Percentiles rank a stretch among this genome's conserved stretches.
These are phyloP conservation scores for Xylaria hypoxylon DNA, from an alignment of 2,329 filamentous ascomycete genomes.

Conservation along the genomic window DNA sequence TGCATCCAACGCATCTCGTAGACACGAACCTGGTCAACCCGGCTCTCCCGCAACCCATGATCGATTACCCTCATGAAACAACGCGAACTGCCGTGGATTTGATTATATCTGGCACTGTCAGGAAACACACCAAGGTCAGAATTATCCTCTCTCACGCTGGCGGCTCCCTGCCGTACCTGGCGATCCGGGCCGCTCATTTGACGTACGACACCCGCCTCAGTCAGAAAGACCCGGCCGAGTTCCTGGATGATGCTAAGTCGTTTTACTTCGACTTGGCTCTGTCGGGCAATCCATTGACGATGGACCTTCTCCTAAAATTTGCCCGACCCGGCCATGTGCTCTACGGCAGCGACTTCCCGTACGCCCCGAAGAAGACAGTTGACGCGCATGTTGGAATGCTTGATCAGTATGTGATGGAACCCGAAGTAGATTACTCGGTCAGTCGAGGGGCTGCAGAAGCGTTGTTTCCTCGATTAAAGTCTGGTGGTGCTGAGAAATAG, in stretches of 20 bases:
- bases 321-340: conserved; percentile 11
- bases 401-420: conserved; percentile 24
- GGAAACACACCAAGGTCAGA: conserved; percentile 53
- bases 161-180: conserved; percentile 58
- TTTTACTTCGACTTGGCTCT: conserved; percentile 32
- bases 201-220: background rate
- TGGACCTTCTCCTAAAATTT: conserved; percentile 34
- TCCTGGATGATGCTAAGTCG: conserved; percentile 41
- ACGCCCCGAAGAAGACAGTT: conserved; percentile 25
- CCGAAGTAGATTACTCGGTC: conserved; percentile 1
- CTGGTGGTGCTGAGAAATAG: conserved; percentile 8
- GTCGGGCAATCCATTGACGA: conserved; percentile 7
- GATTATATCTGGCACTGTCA: conserved; percentile 53
- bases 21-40: conserved; percentile 52
- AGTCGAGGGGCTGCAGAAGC: conserved; percentile 19
- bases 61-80: conserved; percentile 62
- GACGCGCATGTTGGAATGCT: conserved; percentile 11
- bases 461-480: conserved; percentile 26
- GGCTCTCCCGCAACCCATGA: conserved; percentile 53
- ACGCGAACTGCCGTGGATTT: conserved; percentile 54
- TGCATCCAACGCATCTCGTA: conserved; percentile 54
- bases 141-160: conserved; percentile 63
- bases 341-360: conserved; percentile 19
- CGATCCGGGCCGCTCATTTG: conserved; percentile 46
- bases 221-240: conserved; percentile 34